A percentile compares a stretch with the other conserved stretches of the same genome.
phyloP scores from a whole-genome alignment of 257 asterid species.

The Penstemon barbatus region DNA sequence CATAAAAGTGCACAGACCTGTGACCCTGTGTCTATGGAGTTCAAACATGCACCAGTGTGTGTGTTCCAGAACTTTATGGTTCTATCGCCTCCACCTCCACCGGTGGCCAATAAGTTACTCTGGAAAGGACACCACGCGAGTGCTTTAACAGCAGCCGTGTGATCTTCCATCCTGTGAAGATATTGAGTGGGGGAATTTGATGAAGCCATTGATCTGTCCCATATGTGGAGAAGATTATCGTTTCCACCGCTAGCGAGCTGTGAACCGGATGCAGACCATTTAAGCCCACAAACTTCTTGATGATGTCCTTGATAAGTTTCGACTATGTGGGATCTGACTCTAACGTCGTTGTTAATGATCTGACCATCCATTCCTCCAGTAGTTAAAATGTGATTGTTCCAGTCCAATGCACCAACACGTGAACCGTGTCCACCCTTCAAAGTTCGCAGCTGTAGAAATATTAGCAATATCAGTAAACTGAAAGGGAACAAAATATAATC shows the following conservation, averaged over 20 bases:
- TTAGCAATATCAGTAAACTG: conserved; percentile 5
- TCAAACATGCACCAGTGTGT: conserved; percentile 87
- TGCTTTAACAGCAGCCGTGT: conserved; percentile 85
- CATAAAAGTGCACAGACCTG: conserved; percentile 83
- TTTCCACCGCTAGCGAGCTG: no score
- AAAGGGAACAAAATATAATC: background rate
- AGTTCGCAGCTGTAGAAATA: conserved; percentile 39
- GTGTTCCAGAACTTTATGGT: conserved; percentile 86
- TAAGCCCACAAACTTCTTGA: conserved; percentile 87
- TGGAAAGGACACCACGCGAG: conserved; percentile 96
- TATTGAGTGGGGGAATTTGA: no score
- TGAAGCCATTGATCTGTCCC: no score
- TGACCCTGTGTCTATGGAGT: conserved; percentile 79
- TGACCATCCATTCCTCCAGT: conserved; percentile 56
- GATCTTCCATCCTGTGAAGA: conserved; percentile 33
- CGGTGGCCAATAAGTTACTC: conserved; percentile 72
- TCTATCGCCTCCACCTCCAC: conserved; percentile 84
- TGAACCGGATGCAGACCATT: conserved; percentile 78
- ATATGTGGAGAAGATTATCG: no score
- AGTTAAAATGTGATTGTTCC: conserved; percentile 60
- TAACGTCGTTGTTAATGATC: conserved; percentile 74
- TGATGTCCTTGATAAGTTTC: conserved; percentile 73
- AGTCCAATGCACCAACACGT: conserved; percentile 72
- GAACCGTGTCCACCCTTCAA: conserved; percentile 57
- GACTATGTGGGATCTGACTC: conserved; percentile 61